Evolutionary conservation across 1,284 basidiomycete genomes (phyloP).

Genomic region (Cutaneotrichosporon curvatum): DNA sequence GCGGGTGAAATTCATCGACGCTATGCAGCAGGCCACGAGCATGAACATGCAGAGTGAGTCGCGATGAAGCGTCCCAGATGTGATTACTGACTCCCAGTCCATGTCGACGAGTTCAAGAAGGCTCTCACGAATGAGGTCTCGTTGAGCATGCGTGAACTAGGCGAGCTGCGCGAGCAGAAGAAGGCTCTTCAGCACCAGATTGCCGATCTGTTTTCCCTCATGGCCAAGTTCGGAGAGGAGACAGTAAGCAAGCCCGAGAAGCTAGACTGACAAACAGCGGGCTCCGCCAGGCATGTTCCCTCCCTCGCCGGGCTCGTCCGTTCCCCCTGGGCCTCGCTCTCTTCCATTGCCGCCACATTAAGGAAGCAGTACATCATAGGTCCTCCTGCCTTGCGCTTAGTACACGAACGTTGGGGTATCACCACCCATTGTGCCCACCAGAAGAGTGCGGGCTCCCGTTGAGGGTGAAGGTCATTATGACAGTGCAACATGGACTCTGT

Average conservation of each 20-base stretch:
- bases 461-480: no score
- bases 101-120: slow-evolving; percentile 59
- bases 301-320: no score
- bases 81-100: slow-evolving; percentile 50
- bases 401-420: no score
- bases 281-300: no score
- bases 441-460: no score
- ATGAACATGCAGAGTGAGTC: slow-evolving; percentile 69
- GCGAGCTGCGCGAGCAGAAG: slow-evolving; percentile 62
- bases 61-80: background rate
- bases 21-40: slow-evolving; percentile 80
- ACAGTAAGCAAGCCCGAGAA: background rate
- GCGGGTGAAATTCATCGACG: slow-evolving; percentile 73
- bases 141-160: slow-evolving; percentile 64
- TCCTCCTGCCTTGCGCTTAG: no score
- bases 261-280: no score
- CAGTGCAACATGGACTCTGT: no score
- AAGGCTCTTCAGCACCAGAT: slow-evolving; percentile 59
- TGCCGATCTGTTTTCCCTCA: slow-evolving; percentile 43
- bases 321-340: no score
- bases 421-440: no score
- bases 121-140: slow-evolving; percentile 45
- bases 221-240: slow-evolving; percentile 26
- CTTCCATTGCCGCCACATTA: no score
- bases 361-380: no score